A percentile compares a stretch with the other conserved stretches of the same genome.
phyloP scores from a whole-genome alignment of 2,329 filamentous ascomycete genomes.

The Juglanconis juglandina region DNA sequence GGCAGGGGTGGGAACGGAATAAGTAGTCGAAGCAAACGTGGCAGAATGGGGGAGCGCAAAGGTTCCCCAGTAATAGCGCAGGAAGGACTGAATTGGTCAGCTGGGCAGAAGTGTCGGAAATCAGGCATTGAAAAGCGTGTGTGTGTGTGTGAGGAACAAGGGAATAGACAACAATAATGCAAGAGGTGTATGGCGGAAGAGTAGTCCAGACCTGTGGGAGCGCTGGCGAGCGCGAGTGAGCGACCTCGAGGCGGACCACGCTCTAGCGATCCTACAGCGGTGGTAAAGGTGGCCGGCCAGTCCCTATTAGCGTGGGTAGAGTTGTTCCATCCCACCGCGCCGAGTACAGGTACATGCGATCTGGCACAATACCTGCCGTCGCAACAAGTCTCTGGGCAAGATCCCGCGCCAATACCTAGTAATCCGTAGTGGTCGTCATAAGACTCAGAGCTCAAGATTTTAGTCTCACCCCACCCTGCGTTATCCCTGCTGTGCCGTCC shows the following conservation, averaged over 20 bases:
- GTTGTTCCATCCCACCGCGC: no score
- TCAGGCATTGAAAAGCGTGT: no score
- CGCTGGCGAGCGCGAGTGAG: no score
- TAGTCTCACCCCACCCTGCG: conserved; percentile 8
- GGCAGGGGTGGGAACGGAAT: not conserved
- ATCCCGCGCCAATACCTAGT: not conserved
- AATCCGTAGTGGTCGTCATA: not conserved
- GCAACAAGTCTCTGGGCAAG: conserved; percentile 2
- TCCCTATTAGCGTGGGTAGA: no score
- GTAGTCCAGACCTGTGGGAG: not conserved
- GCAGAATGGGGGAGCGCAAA: not conserved
- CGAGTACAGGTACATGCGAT: no score
- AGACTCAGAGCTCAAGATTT: conserved; percentile 12
- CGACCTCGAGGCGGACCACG: no score
- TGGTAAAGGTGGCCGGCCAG: no score
- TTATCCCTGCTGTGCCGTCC: conserved; percentile 7
- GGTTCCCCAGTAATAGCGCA: not conserved
- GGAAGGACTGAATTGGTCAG: conserved; percentile 17
- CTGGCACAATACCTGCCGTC: no score
- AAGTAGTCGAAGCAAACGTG: conserved; percentile 3
- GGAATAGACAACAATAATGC: not conserved
- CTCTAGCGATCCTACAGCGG: no score
- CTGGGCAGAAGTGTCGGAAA: conserved; percentile 1
- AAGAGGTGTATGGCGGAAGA: not conserved
- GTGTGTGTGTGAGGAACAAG: not conserved